Conservation (phyloP, 208 protist species). For the Vickermania ingenoplastis region DNA sequence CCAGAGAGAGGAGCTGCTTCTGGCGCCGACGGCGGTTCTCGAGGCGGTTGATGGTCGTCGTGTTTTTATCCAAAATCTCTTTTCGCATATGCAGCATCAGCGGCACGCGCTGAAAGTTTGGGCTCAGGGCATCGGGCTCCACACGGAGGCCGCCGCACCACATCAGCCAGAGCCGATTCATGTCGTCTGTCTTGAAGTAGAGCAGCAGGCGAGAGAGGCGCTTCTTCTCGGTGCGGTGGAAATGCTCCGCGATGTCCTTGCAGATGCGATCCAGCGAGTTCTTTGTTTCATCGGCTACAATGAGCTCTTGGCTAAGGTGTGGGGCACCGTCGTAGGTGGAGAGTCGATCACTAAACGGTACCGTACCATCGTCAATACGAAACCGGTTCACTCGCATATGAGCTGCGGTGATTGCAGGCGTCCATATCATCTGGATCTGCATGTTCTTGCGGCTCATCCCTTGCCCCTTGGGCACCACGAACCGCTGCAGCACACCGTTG, state of each 20-base stretch:
- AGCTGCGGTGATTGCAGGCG: conserved; percentile 71
- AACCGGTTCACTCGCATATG: conserved; percentile 77
- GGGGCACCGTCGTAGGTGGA: conserved; percentile 80
- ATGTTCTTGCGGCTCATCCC: conserved; percentile 55
- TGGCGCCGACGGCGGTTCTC: conserved; percentile 32
- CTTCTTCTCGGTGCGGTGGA: conserved; percentile 79
- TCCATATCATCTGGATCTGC: conserved; percentile 84
- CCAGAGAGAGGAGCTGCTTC: conserved; percentile 60
- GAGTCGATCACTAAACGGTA: conserved; percentile 41
- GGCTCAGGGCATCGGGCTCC: conserved; percentile 59
- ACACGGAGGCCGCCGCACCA: conserved; percentile 78
- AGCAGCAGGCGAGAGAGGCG: conserved; percentile 68
- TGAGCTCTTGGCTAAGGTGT: conserved; percentile 67
- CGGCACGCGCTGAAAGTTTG: conserved; percentile 57
- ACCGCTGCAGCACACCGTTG: conserved; percentile 87
- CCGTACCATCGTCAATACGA: conserved; percentile 43
- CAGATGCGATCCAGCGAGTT: conserved; percentile 57
- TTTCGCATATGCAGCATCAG: conserved; percentile 49
- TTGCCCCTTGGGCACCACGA: conserved; percentile 79
- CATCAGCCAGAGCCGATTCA: conserved; percentile 62
- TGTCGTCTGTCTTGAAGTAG: conserved; percentile 76
- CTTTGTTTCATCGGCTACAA: conserved; percentile 81
- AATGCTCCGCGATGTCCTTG: conserved; percentile 75
- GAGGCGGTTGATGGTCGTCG: conserved; percentile 36
- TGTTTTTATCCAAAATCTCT: conserved; percentile 61